Conservation (phyloP, 805 yeast species). For the Pichia scutulata region DNA sequence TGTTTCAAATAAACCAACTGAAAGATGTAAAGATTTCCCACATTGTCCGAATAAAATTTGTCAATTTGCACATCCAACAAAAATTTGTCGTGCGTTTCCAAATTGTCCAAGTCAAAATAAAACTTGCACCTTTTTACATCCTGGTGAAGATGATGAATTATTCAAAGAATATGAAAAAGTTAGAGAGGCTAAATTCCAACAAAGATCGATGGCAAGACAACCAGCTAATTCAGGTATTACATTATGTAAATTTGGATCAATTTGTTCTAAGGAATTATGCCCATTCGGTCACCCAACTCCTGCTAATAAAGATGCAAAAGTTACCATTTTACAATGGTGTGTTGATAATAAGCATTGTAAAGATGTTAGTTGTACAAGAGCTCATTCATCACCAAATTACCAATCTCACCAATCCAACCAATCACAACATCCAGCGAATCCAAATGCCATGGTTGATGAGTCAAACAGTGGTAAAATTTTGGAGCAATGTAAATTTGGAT, state of each 20-base stretch:
- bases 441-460: background rate
- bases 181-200: slow-evolving; percentile 24
- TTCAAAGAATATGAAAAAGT: slow-evolving; percentile 61
- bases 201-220: background rate
- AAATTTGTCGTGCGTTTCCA: slow-evolving; percentile 65
- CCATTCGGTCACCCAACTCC: slow-evolving; percentile 92
- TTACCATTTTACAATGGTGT: slow-evolving; percentile 70
- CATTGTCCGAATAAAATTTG: slow-evolving; percentile 62
- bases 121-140: slow-evolving; percentile 76
- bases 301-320: slow-evolving; percentile 65
- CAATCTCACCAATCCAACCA: slow-evolving; percentile 4
- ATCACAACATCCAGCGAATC: background rate
- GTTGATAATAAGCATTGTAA: slow-evolving; percentile 56
- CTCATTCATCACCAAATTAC: slow-evolving; percentile 73
- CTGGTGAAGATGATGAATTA: slow-evolving; percentile 73
- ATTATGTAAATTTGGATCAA: slow-evolving; percentile 67
- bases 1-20: slow-evolving; percentile 39
- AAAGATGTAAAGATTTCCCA: slow-evolving; percentile 67
- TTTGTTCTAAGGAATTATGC: slow-evolving; percentile 72
- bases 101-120: slow-evolving; percentile 75
- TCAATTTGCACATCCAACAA: slow-evolving; percentile 73
- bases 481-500: slow-evolving; percentile 78
- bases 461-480: slow-evolving; percentile 32
- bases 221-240: slow-evolving; percentile 35
- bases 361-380: slow-evolving; percentile 55